A percentile compares a stretch with the other conserved stretches of the same genome.
phyloP scores from a whole-genome alignment of 495 filamentous ascomycete genomes.

The Sporormia fimetaria region DNA sequence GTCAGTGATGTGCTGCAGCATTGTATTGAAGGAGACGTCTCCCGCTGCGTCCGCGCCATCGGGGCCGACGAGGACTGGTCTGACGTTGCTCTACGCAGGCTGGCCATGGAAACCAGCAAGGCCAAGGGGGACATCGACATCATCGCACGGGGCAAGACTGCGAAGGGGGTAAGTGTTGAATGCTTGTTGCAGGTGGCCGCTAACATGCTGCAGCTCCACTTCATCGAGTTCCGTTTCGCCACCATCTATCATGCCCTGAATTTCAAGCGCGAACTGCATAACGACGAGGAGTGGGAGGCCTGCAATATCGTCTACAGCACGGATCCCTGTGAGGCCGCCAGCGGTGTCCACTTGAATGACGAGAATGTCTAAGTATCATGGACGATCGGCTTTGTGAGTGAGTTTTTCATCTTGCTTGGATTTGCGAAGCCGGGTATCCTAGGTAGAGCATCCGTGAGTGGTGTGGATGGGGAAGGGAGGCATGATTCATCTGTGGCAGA shows the following conservation, averaged over 20 bases:
- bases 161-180: slow-evolving; percentile 29
- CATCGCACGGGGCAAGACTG: slow-evolving; percentile 30
- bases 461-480: too few species aligned
- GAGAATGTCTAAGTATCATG: too few species aligned
- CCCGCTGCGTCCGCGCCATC: slow-evolving; percentile 36
- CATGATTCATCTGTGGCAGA: too few species aligned
- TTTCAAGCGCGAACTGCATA: slow-evolving; percentile 31
- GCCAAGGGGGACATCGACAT: slow-evolving; percentile 32
- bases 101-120: slow-evolving; percentile 27
- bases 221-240: slow-evolving; percentile 36
- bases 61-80: slow-evolving; percentile 32
- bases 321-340: slow-evolving; percentile 35
- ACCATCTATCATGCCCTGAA: slow-evolving; percentile 35
- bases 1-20: slow-evolving; percentile 32
- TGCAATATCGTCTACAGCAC: slow-evolving; percentile 33
- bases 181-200: background rate
- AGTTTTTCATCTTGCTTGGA: too few species aligned
- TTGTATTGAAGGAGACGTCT: slow-evolving; percentile 31
- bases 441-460: too few species aligned
- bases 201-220: slow-evolving; percentile 27
- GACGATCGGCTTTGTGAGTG: too few species aligned
- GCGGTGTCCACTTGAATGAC: slow-evolving; percentile 15
- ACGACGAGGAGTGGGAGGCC: slow-evolving; percentile 37
- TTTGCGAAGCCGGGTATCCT: too few species aligned
- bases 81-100: slow-evolving; percentile 26